Percentiles rank a stretch among this genome's conserved stretches.
phyloP scores from a whole-genome alignment of 805 yeast genomes.

The Priceomyces castillae region DNA sequence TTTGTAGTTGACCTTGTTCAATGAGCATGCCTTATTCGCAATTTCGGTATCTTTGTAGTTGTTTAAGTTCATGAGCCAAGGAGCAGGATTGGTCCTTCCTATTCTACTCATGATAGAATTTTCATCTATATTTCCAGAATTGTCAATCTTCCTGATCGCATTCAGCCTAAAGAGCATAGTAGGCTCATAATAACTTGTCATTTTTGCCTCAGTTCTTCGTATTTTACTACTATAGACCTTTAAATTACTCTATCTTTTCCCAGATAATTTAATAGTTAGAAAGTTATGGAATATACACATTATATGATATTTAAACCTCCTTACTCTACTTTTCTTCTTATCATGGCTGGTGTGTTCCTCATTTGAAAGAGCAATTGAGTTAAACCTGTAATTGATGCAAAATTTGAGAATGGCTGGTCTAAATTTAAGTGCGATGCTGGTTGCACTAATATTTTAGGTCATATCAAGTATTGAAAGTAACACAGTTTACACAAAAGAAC shows the following conservation, averaged over 20 bases:
- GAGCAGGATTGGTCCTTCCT: conserved; percentile 6
- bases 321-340: background rate
- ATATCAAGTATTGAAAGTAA: background rate
- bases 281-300: background rate
- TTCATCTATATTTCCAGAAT: background rate
- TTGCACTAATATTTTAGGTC: background rate
- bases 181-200: conserved; percentile 40
- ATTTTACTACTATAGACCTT: background rate
- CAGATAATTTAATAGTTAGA: background rate
- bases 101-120: background rate
- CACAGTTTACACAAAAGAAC: too few relatives aligned
- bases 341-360: conserved; percentile 6
- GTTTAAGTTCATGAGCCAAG: conserved; percentile 31
- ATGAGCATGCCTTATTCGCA: conserved; percentile 42
- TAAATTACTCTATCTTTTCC: background rate
- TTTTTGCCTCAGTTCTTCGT: conserved; percentile 5
- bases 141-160: conserved; percentile 30
- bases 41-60: conserved; percentile 29
- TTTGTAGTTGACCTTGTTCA: conserved; percentile 38
- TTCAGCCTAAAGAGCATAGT: conserved; percentile 40
- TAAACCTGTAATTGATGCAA: background rate
- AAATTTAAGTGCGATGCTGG: background rate
- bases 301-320: background rate
- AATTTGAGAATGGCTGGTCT: conserved; percentile 3
- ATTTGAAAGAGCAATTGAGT: background rate